Base-by-base conservation (phyloP, 2,329 filamentous ascomycete species). In the Didymella arachidicola region DNA sequence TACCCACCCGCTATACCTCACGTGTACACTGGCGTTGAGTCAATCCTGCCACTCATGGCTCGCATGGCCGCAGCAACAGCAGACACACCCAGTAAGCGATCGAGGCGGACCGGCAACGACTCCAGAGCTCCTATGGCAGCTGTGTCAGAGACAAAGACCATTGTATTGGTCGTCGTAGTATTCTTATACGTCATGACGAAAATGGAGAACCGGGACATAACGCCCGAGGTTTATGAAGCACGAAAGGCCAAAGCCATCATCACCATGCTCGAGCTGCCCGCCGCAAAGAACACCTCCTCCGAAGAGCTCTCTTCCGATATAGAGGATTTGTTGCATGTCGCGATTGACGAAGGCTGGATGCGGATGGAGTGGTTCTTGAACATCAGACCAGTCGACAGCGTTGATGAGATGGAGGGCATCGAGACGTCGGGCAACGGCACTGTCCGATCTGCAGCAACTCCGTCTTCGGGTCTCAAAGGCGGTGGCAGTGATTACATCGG, bases 11-110 rank as follows among this genome's bases (percentile, higher is more conserved):
- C 93, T 3, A 86, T 86, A 0, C 89, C 90, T 0, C 90, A 92
- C 53, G 84, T 96, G 0, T 85, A 91, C 47, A 89, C 91, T 0
- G 92, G 91, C 1, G 83, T 93, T 50, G 89, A 80, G 26, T 83
- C 80, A 3, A 89, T 80, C 78, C 67, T 84, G 2, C 77, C 75
- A 10, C 64, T 77, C 8, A 70, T 74, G 10, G 66, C 65, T 16
- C 69, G 66, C 41, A 74, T 73, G 68, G 57, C 68, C 8, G 64
- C 65, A n/a, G 63, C 69, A 10, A 63, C 64, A 5, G 59, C 80
- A 3, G 72, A 73, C 19, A 71, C 72, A 4, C 73, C 50, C 72
- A 81, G 56, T 80, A 87, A 62, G 77, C 79, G 54, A 83, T 83
- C 84, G 72, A 82, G 7, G 70, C 79, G 45, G 73, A 76, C 39